Evolutionary conservation across 148 eudicot species (phyloP), one percentile per base, ranked within the genome.

Genomic region (Camellia granthamiana): DNA sequence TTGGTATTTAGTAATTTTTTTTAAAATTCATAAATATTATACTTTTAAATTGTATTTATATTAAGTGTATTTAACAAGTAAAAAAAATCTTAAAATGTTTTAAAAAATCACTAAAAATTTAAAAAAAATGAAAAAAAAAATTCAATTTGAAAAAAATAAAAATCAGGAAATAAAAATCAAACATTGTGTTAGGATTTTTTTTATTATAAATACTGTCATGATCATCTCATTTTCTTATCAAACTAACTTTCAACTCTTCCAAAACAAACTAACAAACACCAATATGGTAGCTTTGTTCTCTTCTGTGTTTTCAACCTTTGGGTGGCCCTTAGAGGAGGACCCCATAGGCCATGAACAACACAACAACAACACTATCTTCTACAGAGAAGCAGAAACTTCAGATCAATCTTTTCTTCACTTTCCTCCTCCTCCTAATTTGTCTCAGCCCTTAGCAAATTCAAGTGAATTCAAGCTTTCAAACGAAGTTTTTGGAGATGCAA

Each of bases 231-330:
- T 46, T 49, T 47, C 54, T 3, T 9, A 14, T 58, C 15, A 10
- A 59, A 58, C 38, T 30, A 68, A 41, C n/a, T 56, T 56, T 43
- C 73, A 56, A 41, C 74, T 21, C 75, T 11, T 30, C 38, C 23
- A 15, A 64, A 55, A 38, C 6, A 1, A 0, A 11, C 44, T 7
- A 7, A 4, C 12, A 30, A 30, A 30, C 38, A 30, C 5, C 67
- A 46, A 2, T 15, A 83, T 83, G 85, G 76, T 74, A 66, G 69
- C 85, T 64, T 60, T 75, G 12, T 83, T 76, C 19, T 70, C 79
- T 66, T 43, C 85, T 66, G 2, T 60, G 15, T 74, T 73, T 51
- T 30, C 75, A 64, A 43, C 71, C 77, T 73, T 79, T 49, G 81
- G 42, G 9, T 83, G 85, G 82, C 63, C 85, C 14, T 47, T 75